Percentiles rank a stretch among this genome's conserved stretches.
Evolutionary conservation across 768 basidiomycete species (phyloP).

Genomic region (Suillus occidentalis): DNA sequence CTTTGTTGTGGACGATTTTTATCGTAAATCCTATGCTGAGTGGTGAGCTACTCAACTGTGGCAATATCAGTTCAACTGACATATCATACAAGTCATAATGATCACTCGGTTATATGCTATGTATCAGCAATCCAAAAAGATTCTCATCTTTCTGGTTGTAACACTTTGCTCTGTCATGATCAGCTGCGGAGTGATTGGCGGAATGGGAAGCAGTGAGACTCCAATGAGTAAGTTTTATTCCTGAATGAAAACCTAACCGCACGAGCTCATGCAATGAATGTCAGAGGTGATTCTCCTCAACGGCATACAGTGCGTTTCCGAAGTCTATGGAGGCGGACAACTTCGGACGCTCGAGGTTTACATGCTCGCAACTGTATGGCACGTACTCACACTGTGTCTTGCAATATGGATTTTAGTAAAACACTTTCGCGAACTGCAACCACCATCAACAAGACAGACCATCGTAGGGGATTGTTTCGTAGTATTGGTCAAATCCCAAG

Average conservation of each 20-base stretch:
- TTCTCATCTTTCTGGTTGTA: not conserved
- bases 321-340: not conserved
- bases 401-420: not conserved
- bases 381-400: not conserved
- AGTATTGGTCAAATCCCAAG: not conserved
- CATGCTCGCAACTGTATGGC: not conserved
- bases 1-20: not conserved
- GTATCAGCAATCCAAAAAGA: not conserved
- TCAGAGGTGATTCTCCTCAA: not conserved
- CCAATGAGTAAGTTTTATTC: not conserved
- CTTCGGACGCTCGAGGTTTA: not conserved
- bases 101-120: conserved; percentile 1
- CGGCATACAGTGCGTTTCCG: not conserved
- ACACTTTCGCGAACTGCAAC: not conserved
- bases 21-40: not conserved
- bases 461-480: not conserved
- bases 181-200: not conserved
- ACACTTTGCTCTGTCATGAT: not conserved
- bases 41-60: not conserved
- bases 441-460: not conserved
- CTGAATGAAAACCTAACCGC: not conserved
- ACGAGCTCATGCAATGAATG: not conserved
- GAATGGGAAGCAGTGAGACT: not conserved
- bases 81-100: not conserved
- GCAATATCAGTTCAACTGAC: not conserved